Percentiles rank a stretch among this genome's conserved stretches.
Conservation (phyloP, 2,329 filamentous ascomycete species). For the Nemania sp. region DNA sequence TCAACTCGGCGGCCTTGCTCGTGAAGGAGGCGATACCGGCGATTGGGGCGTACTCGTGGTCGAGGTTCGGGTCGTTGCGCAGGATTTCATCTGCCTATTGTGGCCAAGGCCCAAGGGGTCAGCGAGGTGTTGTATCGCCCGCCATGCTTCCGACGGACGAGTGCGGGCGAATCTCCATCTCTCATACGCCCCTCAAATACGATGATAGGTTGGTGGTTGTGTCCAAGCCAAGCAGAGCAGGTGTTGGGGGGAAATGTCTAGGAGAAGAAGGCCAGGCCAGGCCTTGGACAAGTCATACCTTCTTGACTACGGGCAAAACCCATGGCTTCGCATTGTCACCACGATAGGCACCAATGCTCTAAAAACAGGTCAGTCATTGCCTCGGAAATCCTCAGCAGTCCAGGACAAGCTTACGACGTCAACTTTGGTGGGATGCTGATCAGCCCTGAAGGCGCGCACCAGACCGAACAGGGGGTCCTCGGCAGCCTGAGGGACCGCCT, state of each 20-base stretch:
- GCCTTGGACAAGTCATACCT: constrained; percentile 61
- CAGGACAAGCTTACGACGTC: constrained; percentile 70
- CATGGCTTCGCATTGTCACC: constrained; percentile 96
- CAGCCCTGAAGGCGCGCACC: constrained; percentile 84
- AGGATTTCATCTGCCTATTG: constrained; percentile 85
- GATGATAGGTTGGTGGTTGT: not conserved
- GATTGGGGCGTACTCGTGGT: constrained; percentile 99
- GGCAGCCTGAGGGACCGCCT: constrained; percentile 83
- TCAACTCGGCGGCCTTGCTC: constrained; percentile 85
- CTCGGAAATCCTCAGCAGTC: too few species aligned
- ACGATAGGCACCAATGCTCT: constrained; percentile 87
- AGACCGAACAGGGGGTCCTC: constrained; percentile 95
- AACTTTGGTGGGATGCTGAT: constrained; percentile 79
- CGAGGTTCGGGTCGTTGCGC: constrained; percentile 83
- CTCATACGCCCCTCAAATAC: too few species aligned
- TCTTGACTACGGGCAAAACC: constrained; percentile 94
- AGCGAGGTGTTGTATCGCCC: constrained; percentile 23
- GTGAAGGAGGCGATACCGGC: constrained; percentile 86
- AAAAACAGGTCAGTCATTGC: not conserved
- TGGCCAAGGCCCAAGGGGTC: constrained; percentile 26
- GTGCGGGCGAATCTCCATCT: too few species aligned
- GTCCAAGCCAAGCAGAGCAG: not conserved
- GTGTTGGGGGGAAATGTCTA: not conserved
- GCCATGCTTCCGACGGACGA: too few species aligned
- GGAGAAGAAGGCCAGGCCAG: not conserved